Evolutionary conservation across 2,329 filamentous ascomycete genomes (phyloP).

Genomic region (Sphaerulina populicola): DNA sequence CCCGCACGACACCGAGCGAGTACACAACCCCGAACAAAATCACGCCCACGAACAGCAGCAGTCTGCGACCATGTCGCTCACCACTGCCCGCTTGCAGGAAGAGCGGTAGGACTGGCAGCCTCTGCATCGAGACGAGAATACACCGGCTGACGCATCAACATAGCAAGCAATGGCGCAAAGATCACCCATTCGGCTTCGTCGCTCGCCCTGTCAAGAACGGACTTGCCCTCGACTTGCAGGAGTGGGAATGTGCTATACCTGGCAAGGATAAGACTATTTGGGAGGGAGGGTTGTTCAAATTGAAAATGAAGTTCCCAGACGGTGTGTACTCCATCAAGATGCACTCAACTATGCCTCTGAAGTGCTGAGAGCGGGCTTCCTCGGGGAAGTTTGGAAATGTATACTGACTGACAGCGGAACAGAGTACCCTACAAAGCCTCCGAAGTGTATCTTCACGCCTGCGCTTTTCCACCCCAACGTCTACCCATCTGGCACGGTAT

Average conservation of each 20-base stretch:
- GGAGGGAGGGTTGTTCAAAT: constrained; percentile 95
- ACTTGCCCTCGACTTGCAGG: constrained; percentile 81
- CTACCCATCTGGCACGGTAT: constrained; percentile 95
- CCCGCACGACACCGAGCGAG: neutral
- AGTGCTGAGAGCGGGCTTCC: neutral
- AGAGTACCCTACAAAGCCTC: constrained; percentile 98
- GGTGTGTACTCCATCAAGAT: constrained; percentile 43
- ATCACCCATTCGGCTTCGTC: constrained; percentile 96
- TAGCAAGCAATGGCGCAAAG: constrained; percentile 93
- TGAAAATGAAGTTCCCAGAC: constrained; percentile 86
- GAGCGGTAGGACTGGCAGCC: constrained; percentile 57
- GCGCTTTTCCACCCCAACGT: constrained; percentile 98
- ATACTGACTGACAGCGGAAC: constrained; percentile 19
- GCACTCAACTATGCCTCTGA: neutral
- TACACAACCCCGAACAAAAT: constrained; percentile 1
- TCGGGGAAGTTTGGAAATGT: neutral
- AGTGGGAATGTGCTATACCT: constrained; percentile 93
- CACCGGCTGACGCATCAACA: constrained; percentile 5
- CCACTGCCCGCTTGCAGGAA: constrained; percentile 77
- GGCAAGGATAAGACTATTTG: constrained; percentile 95
- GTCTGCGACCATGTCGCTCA: constrained; percentile 62
- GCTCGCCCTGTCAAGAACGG: constrained; percentile 75
- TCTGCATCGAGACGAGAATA: neutral
- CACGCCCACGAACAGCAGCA: constrained; percentile 5
- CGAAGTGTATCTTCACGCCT: constrained; percentile 96